Conservation (phyloP, 768 basidiomycete species). For the Pisolithus marmoratus region DNA sequence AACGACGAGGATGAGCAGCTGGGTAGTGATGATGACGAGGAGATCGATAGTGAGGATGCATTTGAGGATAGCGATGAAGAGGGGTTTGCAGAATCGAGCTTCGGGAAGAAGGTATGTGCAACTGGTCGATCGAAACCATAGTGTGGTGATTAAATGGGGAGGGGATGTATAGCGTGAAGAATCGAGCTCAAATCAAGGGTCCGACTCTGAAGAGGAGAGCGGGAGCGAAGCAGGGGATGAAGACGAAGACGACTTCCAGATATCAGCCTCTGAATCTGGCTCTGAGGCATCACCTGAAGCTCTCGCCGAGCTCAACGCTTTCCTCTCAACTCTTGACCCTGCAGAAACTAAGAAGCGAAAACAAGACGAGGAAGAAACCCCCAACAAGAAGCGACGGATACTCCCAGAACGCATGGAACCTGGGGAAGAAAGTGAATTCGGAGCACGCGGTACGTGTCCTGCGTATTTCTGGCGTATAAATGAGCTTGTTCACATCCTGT, state of each 20-base stretch:
- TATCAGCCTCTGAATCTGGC: constrained; percentile 43
- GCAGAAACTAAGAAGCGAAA: constrained; percentile 56
- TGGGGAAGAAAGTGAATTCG: constrained; percentile 80
- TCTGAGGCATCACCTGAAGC: constrained; percentile 44
- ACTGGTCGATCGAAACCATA: not conserved
- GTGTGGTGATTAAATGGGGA: constrained; percentile 21
- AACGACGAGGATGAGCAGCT: constrained; percentile 48
- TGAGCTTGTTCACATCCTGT: not conserved
- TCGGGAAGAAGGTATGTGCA: constrained; percentile 19
- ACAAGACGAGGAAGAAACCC: constrained; percentile 12
- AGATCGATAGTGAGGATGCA: constrained; percentile 79
- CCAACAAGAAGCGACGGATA: constrained; percentile 47
- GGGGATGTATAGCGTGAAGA: constrained; percentile 11
- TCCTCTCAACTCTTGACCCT: constrained; percentile 61
- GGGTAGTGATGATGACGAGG: constrained; percentile 73
- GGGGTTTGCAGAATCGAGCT: constrained; percentile 59
- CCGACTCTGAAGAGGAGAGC: constrained; percentile 21
- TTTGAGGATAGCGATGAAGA: constrained; percentile 82
- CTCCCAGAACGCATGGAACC: constrained; percentile 71
- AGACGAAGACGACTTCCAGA: constrained; percentile 41
- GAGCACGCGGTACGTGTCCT: constrained; percentile 44
- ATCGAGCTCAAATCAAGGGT: constrained; percentile 7
- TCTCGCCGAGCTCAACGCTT: constrained; percentile 63
- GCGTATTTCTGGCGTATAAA: not conserved
- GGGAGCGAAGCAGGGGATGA: constrained; percentile 31